phyloP scores from a whole-genome alignment of 73 alveolate genomes.

The Diophrys appendiculata region DNA sequence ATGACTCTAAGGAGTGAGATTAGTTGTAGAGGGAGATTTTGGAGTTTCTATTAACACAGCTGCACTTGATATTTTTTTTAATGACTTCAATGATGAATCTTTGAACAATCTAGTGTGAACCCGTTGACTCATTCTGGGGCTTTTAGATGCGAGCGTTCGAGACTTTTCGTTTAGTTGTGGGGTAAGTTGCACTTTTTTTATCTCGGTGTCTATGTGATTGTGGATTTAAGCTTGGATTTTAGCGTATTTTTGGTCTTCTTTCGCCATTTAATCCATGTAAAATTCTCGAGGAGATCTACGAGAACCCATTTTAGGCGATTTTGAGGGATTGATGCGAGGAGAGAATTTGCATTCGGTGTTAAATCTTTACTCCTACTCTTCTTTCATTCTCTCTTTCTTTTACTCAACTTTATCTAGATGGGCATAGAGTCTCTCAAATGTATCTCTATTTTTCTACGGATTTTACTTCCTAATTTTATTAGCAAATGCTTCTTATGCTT shows the following conservation, averaged over 20 bases:
- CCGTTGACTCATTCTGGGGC: neutral
- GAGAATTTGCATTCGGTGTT: neutral
- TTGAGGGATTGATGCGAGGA: neutral
- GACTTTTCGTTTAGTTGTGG: neutral
- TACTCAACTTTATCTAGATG: neutral
- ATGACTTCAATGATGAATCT: neutral
- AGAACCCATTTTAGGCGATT: too few species aligned
- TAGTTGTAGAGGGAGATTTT: neutral
- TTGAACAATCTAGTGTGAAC: neutral
- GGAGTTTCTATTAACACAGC: neutral
- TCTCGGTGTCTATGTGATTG: neutral
- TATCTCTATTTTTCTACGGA: neutral
- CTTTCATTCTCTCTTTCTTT: neutral
- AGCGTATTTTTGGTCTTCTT: neutral
- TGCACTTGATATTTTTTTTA: neutral
- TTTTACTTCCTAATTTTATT: too few species aligned
- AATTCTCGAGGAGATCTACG: neutral
- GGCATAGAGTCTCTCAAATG: neutral
- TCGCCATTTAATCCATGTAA: neutral
- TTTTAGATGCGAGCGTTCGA: neutral
- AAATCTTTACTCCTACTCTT: neutral
- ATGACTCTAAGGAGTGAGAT: neutral
- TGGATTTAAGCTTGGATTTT: neutral
- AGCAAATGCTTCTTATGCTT: neutral
- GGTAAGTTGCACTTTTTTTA: neutral